Conservation (phyloP, 2,329 filamentous ascomycete genomes). For the Arthroderma uncinatum region DNA sequence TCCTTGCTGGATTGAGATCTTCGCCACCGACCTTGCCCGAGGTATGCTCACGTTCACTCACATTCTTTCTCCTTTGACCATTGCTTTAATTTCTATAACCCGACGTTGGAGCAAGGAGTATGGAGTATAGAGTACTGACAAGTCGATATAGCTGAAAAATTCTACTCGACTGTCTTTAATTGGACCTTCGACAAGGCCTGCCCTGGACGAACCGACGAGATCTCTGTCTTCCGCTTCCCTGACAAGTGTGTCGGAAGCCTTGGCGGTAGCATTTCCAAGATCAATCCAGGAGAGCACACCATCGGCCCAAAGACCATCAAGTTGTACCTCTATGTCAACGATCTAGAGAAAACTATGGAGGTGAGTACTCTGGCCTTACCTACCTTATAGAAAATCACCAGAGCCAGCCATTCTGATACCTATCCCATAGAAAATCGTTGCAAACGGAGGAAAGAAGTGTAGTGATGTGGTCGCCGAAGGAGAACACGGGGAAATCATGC, state of each 20-base stretch:
- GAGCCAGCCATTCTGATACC: neutral
- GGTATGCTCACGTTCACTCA: neutral
- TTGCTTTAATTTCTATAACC: too few relatives aligned
- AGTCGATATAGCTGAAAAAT: slow-evolving; percentile 17
- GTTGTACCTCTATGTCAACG: slow-evolving; percentile 18
- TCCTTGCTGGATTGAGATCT: slow-evolving; percentile 7
- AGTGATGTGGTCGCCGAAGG: slow-evolving; percentile 5
- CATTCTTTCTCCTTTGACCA: too few relatives aligned
- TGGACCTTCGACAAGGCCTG: slow-evolving; percentile 16
- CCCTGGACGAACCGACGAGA: slow-evolving; percentile 11
- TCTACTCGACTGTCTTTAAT: slow-evolving; percentile 18
- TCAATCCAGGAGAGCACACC: slow-evolving; percentile 8
- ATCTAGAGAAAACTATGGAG: slow-evolving; percentile 14
- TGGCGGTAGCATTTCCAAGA: slow-evolving; percentile 16
- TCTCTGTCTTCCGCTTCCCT: slow-evolving; percentile 17
- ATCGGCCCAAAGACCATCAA: slow-evolving; percentile 13
- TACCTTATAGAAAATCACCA: neutral
- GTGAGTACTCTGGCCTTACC: slow-evolving; percentile 7
- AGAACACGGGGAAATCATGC: slow-evolving; percentile 4
- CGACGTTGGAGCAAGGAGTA: too few relatives aligned
- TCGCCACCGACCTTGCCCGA: slow-evolving; percentile 7
- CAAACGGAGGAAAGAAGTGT: slow-evolving; percentile 7
- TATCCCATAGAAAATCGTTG: slow-evolving; percentile 5
- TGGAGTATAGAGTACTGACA: too few relatives aligned
- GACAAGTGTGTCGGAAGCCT: slow-evolving; percentile 9